Percentiles rank a stretch among this genome's conserved stretches.
phyloP scores from a whole-genome alignment of 1,139 yeast genomes.

The Blastobotrys serpentis region DNA sequence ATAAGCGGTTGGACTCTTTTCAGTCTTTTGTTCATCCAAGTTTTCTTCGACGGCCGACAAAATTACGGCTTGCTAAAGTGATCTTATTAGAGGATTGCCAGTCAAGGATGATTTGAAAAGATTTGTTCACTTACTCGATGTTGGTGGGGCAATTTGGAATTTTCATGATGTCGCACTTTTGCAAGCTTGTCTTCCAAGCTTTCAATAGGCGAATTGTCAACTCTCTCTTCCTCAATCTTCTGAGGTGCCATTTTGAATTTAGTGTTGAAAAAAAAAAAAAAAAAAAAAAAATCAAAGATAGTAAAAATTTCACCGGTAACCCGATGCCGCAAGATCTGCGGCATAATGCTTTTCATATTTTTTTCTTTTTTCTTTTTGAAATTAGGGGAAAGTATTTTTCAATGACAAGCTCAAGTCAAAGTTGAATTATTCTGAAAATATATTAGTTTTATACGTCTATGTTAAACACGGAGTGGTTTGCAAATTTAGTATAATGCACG shows the following conservation, averaged over 20 bases:
- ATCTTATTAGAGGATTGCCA: too few relatives aligned
- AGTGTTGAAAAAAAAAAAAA: constrained; percentile 3
- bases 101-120: too few relatives aligned
- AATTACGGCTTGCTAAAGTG: constrained; percentile 57
- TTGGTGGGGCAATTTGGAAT: constrained; percentile 3
- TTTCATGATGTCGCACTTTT: constrained; percentile 6
- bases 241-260: constrained; percentile 6
- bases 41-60: constrained; percentile 89
- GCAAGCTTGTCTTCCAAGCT: background rate
- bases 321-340: constrained; percentile 1
- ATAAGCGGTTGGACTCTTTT: constrained; percentile 61
- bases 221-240: constrained; percentile 1
- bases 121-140: constrained; percentile 4
- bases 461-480: constrained; percentile 6
- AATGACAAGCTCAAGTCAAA: too few relatives aligned
- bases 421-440: too few relatives aligned
- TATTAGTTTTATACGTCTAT: background rate
- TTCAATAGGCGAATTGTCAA: background rate
- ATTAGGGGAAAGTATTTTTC: too few relatives aligned
- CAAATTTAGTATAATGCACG: constrained; percentile 8
- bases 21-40: constrained; percentile 66
- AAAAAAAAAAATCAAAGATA: constrained; percentile 5
- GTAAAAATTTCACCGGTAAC: constrained; percentile 8
- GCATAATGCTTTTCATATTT: background rate
- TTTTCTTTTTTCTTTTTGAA: background rate